Base-by-base conservation (phyloP, 441 rosid species). In the Pelargonium fulgidum region DNA sequence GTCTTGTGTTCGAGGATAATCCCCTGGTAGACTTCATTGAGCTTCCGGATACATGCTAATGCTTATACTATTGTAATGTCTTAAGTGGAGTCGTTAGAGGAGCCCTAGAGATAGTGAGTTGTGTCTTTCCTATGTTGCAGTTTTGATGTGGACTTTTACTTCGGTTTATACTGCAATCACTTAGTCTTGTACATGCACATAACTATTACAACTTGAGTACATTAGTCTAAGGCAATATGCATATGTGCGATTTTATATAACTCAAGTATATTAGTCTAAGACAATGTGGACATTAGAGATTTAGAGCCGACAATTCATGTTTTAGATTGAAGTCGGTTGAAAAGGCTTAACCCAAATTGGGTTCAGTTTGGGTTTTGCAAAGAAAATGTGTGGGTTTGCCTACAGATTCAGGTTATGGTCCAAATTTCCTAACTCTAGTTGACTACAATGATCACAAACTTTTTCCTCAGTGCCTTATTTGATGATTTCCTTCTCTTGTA, bases 31-130 rank as follows among this genome's bases (percentile, higher is more conserved):
- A 93, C 75, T 93, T 89, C 58, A 96, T 90, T 62, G 96, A 91
- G 78, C 94, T 90, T 71, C 98, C 96, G 3, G 96, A 91, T 77
- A 86, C 87, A 64, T 89, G 95, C 54, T 96, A 90, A 89, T 97
- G 96, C 64, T 91, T 90, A 71, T 81, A 83, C 80, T 90, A 90
- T 70, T 92, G 98, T 89, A 90, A 90, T 81, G 78, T 92, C 81
- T 81, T 89, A 73, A 90, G 92, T 75, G 96, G 97, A 74, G 97
- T 93, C 77, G 81, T 93, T 54, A 82, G 93, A 81, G 97, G 98
- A 76, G 97, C 97, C 65, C 76, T 93, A 12, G 97, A 93, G 80
- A 93, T 93, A 96, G 98, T 90, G 68, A 84, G 87, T 78, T 54
- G 11, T 6, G 8, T 54, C 61, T 7, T 19, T 54, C 61, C 22